Percentiles rank a stretch among this genome's conserved stretches.
Evolutionary conservation across 1,284 basidiomycete genomes (phyloP).

Genomic region (Ceratobasidium sp.): DNA sequence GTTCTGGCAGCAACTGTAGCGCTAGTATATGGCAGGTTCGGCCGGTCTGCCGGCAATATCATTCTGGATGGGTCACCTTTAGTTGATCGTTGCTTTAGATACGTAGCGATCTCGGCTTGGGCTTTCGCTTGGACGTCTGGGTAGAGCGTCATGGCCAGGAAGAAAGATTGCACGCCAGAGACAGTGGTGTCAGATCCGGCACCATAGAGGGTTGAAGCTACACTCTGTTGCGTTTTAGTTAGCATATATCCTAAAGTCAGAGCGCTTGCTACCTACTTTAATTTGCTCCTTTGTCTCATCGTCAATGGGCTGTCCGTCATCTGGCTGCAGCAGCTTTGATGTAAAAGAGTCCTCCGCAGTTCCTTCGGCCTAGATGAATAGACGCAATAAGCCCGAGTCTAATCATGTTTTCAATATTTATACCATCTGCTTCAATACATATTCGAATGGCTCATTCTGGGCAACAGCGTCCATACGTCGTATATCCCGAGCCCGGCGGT

Average conservation of each 20-base stretch:
- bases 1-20: too few relatives aligned
- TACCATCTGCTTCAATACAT: not conserved
- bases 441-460: not conserved
- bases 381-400: too few relatives aligned
- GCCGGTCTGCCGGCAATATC: not conserved
- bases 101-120: conserved; percentile 52
- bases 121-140: conserved; percentile 52
- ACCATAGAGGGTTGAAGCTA: not conserved
- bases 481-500: not conserved
- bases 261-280: too few relatives aligned
- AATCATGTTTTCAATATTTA: not conserved
- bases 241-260: too few relatives aligned
- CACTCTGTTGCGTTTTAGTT: not conserved
- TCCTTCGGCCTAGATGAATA: conserved; percentile 30
- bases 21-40: too few relatives aligned
- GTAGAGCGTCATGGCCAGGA: conserved; percentile 51
- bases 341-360: conserved; percentile 16
- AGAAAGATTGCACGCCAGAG: not conserved
- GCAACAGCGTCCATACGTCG: not conserved
- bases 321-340: conserved; percentile 14
- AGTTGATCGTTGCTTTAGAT: not conserved
- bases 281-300: conserved; percentile 6
- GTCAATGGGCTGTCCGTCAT: not conserved
- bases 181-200: not conserved
- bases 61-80: not conserved